Evolutionary conservation across 306 rosid genomes (phyloP).

Genomic region (Sindora glabra): DNA sequence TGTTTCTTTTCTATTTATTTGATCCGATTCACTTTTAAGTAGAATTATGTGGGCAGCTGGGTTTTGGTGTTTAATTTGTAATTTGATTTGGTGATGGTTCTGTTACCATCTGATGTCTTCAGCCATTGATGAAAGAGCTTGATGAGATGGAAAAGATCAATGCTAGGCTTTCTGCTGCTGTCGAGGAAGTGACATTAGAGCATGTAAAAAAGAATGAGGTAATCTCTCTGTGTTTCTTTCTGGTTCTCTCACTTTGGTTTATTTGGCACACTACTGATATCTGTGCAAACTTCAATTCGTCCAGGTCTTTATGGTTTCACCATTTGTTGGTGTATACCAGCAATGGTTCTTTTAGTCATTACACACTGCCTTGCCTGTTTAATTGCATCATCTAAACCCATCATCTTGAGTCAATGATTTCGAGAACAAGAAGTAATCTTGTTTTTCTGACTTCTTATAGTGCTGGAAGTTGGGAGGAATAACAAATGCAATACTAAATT

Average conservation of each 20-base stretch:
- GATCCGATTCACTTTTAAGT: background rate
- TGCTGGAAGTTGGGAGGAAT: no score
- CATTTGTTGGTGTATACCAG: background rate
- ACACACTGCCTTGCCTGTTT: no score
- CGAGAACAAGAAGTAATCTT: background rate
- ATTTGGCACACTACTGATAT: background rate
- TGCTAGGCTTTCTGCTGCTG: slow-evolving; percentile 78
- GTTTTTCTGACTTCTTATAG: no score
- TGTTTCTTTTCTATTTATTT: background rate
- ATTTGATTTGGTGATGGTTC: slow-evolving; percentile 17
- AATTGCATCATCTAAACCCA: background rate
- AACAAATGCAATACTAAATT: no score
- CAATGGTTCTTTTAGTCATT: background rate
- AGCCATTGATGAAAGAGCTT: slow-evolving; percentile 97
- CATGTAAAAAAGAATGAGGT: slow-evolving; percentile 96
- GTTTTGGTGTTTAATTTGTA: background rate
- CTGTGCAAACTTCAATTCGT: no score
- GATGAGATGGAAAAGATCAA: slow-evolving; percentile 97
- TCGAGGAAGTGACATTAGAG: slow-evolving; percentile 93
- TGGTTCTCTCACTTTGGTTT: background rate
- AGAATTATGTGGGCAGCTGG: background rate
- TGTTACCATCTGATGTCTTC: slow-evolving; percentile 13
- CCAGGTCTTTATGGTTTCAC: background rate
- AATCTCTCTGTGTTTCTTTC: background rate
- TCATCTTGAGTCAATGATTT: background rate